Base-by-base conservation (phyloP, 495 filamentous ascomycete genomes). In the Tuber umbilicatum region DNA sequence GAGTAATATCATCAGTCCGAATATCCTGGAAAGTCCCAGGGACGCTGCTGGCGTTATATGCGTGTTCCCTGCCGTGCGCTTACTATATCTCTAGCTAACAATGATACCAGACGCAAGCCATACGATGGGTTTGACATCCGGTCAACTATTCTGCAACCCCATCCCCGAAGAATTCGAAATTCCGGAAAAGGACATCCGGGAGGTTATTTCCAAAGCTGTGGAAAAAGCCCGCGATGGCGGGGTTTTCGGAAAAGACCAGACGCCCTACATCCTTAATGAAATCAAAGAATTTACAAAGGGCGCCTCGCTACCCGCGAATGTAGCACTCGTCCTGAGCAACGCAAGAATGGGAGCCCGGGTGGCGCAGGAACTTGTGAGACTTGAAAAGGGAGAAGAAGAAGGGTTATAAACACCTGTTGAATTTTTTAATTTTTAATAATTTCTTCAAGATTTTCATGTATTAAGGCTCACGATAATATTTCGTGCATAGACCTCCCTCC, bases 31-130 rank as follows among this genome's bases (percentile, higher is more conserved):
- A 74, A 86, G 91, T 80, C 92, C 95, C 80, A 85, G 85, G 70
- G 91, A 97, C 81, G 95, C 95, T 27, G 95, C 95, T 12, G 90
- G 90, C 6, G 92, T 97, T 19, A 90, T 97, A 74, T 87, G 91
- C 92, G 86, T 83, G 88, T 86, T 21, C 68, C n/a, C 2, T 73
- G 23, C 41, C 31, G 31, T 21, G 35, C 37, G 50, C 14, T 21
- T 7, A 3, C n/a, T 39, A 70, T 27, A 27, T n/a, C 60, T 0
- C 17, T 35, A 64, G 14, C 17, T 73, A n/a, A 71, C 78, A 67
- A 73, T 70, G 9, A 50, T n/a, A 41, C 39, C 74, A 91, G 91
- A 90, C 82, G 89, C 91, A 19, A 76, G 73, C 40, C 77, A 43
- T 88, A 86, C 85, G 47, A 84, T 97, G 38, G 87, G 86, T 2